Evolutionary conservation across 805 yeast genomes (phyloP).

Genomic region (Dipodascus geniculatus): DNA sequence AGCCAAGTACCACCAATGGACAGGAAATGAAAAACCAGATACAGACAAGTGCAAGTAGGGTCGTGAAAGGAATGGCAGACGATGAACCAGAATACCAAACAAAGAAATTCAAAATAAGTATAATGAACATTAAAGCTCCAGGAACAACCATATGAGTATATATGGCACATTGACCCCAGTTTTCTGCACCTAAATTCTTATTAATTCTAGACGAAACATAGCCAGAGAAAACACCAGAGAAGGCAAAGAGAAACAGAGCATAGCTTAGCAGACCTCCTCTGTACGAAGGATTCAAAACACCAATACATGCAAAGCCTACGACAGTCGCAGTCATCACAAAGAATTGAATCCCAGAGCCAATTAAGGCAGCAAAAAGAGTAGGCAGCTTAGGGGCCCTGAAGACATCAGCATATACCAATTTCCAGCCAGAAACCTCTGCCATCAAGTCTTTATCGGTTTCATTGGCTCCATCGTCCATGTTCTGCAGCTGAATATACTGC

Average conservation of each 20-base stretch:
- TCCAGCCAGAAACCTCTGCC: constrained; percentile 36
- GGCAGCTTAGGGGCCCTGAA: constrained; percentile 40
- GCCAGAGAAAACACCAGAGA: constrained; percentile 68
- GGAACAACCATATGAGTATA: constrained; percentile 22
- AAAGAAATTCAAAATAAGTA: constrained; percentile 49
- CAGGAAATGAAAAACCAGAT: constrained; percentile 56
- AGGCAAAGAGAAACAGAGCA: constrained; percentile 46
- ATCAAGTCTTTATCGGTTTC: constrained; percentile 16
- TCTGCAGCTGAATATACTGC: constrained; percentile 4
- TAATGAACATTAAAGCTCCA: constrained; percentile 33
- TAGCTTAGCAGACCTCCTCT: constrained; percentile 57
- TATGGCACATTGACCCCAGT: constrained; percentile 23
- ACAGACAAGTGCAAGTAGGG: constrained; percentile 47
- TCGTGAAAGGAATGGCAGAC: constrained; percentile 66
- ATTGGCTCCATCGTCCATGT: constrained; percentile 4
- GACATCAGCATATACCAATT: constrained; percentile 40
- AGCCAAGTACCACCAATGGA: constrained; percentile 66
- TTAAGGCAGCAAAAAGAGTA: constrained; percentile 40
- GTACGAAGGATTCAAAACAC: constrained; percentile 49
- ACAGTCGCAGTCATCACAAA: constrained; percentile 51
- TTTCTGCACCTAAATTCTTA: constrained; percentile 38
- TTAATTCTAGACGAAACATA: constrained; percentile 54
- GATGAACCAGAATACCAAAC: constrained; percentile 72
- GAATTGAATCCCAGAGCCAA: constrained; percentile 68
- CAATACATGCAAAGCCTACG: constrained; percentile 39